Evolutionary conservation across 257 asterid species (phyloP).

Genomic region (Coffea canephora): DNA sequence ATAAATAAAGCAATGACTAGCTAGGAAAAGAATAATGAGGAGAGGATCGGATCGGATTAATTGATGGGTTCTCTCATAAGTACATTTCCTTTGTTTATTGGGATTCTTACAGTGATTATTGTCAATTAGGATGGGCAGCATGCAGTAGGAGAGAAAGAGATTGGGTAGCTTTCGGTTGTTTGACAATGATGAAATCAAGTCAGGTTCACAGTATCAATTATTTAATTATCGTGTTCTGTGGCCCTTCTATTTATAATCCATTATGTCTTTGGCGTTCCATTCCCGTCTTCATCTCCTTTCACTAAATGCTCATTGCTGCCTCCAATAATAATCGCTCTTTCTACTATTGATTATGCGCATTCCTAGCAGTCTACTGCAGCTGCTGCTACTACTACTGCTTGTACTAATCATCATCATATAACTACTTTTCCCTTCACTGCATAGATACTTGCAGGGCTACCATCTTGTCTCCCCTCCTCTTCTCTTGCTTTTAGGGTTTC

Average conservation of each 20-base stretch:
- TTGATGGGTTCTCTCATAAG: too few relatives aligned
- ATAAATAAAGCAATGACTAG: background rate
- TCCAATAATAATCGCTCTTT: slow-evolving; percentile 10
- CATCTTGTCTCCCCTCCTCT: background rate
- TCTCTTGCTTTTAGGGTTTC: slow-evolving; percentile 49
- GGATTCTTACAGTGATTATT: background rate
- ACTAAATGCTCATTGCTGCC: slow-evolving; percentile 17
- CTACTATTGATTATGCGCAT: slow-evolving; percentile 16
- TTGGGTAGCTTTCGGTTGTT: slow-evolving; percentile 4
- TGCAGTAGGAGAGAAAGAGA: background rate
- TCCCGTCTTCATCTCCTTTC: background rate
- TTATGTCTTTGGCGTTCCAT: background rate
- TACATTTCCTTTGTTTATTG: background rate
- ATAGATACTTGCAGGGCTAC: background rate
- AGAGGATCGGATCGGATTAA: background rate
- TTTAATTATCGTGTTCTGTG: background rate
- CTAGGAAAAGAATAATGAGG: background rate
- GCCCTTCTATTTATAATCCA: slow-evolving; percentile 9
- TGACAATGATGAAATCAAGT: slow-evolving; percentile 14
- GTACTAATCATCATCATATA: background rate
- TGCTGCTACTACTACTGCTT: background rate
- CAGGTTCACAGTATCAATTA: slow-evolving; percentile 16
- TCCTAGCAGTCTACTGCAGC: background rate
- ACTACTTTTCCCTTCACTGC: background rate
- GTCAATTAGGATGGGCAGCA: background rate